These are phyloP conservation scores for Podospora bellae-mahoneyi DNA, from an alignment of 495 filamentous ascomycete genomes.

Conservation along the genomic window DNA sequence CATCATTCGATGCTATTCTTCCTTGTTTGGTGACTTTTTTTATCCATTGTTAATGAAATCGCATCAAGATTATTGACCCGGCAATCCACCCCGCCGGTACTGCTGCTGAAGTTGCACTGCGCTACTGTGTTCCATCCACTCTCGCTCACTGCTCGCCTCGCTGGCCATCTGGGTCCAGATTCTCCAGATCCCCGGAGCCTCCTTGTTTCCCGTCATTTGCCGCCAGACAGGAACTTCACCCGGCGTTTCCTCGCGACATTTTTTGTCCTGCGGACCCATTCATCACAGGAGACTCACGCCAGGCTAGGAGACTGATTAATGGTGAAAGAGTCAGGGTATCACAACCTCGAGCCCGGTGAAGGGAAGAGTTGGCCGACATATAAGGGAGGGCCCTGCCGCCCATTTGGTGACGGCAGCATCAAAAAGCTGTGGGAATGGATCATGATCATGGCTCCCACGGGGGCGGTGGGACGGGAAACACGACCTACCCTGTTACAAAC, in stretches of 20 bases:
- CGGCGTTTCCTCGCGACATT: neutral
- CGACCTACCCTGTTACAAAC: constrained; percentile 38
- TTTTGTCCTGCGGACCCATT: neutral
- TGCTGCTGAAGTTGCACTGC: constrained; percentile 1
- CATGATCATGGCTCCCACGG: constrained; percentile 30
- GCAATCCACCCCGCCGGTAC: constrained; percentile 4
- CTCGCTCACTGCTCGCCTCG: neutral
- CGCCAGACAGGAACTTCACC: neutral
- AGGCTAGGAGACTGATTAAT: too few relatives aligned
- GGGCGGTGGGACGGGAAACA: constrained; percentile 32
- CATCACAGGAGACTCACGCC: too few relatives aligned
- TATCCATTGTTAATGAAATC: neutral
- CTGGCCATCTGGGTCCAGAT: constrained; percentile 2
- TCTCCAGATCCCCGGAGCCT: neutral
- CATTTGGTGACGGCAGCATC: neutral
- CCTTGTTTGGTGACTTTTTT: constrained; percentile 1
- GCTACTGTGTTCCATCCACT: neutral
- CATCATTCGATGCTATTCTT: constrained; percentile 1
- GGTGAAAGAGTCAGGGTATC: neutral
- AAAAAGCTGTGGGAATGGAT: neutral
- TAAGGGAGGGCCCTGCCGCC: neutral
- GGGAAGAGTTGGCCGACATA: neutral
- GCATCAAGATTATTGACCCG: neutral
- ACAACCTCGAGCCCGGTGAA: neutral
- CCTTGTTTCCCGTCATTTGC: neutral